Conservation (phyloP, 2,329 filamentous ascomycete species). For the Pseudogymnoascus sp. region DNA sequence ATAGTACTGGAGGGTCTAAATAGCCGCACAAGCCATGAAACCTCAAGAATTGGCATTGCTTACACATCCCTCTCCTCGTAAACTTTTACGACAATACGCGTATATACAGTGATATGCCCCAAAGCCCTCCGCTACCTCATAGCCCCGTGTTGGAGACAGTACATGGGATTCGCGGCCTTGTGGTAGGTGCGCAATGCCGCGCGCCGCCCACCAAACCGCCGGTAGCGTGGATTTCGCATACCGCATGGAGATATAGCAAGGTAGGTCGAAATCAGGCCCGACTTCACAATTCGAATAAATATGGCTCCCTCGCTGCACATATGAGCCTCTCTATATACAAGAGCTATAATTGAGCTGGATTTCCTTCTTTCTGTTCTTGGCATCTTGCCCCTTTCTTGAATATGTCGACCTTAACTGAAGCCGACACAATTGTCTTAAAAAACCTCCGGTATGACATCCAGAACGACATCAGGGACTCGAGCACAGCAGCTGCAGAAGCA, state of each 20-base stretch:
- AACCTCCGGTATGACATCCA: slow-evolving; percentile 5
- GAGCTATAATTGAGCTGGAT: not conserved
- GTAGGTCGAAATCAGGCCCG: not conserved
- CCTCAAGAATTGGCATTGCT: not conserved
- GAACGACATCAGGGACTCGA: slow-evolving; percentile 8
- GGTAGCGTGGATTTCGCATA: not conserved
- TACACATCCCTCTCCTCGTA: not conserved
- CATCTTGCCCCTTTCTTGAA: not conserved
- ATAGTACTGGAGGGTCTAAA: not conserved
- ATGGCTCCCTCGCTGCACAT: not conserved
- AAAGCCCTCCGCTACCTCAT: not conserved
- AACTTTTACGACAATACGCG: not conserved
- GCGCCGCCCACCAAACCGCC: not conserved
- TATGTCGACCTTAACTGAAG: slow-evolving; percentile 6
- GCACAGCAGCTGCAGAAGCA: not conserved
- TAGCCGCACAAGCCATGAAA: not conserved
- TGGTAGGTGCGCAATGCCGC: not conserved
- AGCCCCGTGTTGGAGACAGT: not conserved
- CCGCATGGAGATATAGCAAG: not conserved
- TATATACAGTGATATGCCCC: not conserved
- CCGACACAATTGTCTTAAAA: slow-evolving; percentile 3
- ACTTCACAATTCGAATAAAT: not conserved
- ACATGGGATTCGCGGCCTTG: slow-evolving; percentile 4
- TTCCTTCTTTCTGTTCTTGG: not conserved
- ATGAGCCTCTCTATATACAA: not conserved